Evolutionary conservation across 306 rosid genomes (phyloP).

Genomic region (Sesbania bispinosa): DNA sequence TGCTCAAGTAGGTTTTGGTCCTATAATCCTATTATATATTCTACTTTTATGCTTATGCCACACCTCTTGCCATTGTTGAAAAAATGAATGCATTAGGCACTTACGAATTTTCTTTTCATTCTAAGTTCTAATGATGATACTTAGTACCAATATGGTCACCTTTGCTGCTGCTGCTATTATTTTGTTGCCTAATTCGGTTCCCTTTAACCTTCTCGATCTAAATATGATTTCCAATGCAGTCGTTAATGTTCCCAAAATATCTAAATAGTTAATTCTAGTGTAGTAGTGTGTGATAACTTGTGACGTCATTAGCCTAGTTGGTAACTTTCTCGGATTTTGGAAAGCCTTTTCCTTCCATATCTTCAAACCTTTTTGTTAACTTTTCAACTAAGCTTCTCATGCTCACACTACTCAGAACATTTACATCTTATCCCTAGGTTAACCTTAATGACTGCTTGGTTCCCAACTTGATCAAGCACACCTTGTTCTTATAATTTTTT

Average conservation of each 20-base stretch:
- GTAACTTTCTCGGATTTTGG: not conserved
- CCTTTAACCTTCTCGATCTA: slow-evolving; percentile 11
- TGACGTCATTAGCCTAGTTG: not conserved
- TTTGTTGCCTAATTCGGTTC: slow-evolving; percentile 8
- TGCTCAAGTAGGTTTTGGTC: slow-evolving; percentile 78
- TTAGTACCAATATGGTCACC: not conserved
- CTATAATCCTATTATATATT: not conserved
- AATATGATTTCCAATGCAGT: not conserved
- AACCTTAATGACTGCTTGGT: not conserved
- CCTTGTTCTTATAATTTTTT: not conserved
- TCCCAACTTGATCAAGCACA: not conserved
- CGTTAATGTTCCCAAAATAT: slow-evolving; percentile 7
- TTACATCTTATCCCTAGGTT: not conserved
- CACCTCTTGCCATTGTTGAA: not conserved
- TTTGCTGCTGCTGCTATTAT: slow-evolving; percentile 3
- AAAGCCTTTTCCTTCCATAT: not conserved
- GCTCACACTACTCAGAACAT: not conserved
- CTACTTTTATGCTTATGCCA: not conserved
- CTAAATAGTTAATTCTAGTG: not conserved
- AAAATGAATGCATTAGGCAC: not conserved
- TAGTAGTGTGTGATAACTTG: not conserved
- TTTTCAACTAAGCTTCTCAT: slow-evolving; percentile 15
- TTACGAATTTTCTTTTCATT: not conserved
- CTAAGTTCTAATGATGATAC: not conserved
- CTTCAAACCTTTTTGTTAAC: not conserved